Evolutionary conservation across 2,329 filamentous ascomycete genomes (phyloP).

Genomic region (Trichoderma koningiopsis): DNA sequence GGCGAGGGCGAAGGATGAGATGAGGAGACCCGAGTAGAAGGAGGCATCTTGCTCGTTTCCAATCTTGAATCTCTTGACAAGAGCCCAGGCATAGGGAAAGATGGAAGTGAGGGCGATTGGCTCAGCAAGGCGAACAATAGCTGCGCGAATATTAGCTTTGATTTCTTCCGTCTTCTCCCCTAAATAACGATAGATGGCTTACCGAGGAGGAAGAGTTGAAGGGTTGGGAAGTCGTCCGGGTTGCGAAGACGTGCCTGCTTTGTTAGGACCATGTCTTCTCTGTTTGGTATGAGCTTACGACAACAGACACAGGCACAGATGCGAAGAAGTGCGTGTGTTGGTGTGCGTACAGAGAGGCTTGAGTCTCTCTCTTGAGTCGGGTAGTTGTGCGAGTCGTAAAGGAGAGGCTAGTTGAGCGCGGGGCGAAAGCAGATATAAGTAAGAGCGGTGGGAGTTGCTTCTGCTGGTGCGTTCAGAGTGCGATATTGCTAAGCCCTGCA

Average conservation of each 20-base stretch:
- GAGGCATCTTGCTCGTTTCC: conserved; percentile 75
- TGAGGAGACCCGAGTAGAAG: conserved; percentile 84
- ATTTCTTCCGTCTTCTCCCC: not conserved
- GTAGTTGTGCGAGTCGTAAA: not conserved
- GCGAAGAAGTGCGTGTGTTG: conserved; percentile 26
- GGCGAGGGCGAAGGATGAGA: conserved; percentile 80
- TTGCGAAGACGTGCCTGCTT: conserved; percentile 56
- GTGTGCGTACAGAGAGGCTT: conserved; percentile 19
- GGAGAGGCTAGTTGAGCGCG: not conserved
- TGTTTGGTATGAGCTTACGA: conserved; percentile 48
- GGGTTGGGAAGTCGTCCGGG: conserved; percentile 75
- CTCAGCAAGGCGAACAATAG: conserved; percentile 89
- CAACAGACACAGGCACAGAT: conserved; percentile 43
- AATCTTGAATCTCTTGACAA: conserved; percentile 75
- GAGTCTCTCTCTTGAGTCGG: not conserved
- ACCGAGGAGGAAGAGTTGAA: conserved; percentile 86
- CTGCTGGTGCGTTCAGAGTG: not conserved
- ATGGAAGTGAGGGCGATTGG: conserved; percentile 92
- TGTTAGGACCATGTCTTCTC: conserved; percentile 55
- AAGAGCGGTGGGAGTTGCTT: not conserved
- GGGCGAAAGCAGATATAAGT: not conserved
- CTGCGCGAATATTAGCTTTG: conserved; percentile 47
- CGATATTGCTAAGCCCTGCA: conserved; percentile 6
- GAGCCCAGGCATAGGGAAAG: conserved; percentile 87
- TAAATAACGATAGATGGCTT: conserved; percentile 38